Percentiles rank a stretch among this genome's conserved stretches.
phyloP scores from a whole-genome alignment of 2,329 filamentous ascomycete genomes.

The Trematosphaeria pertusa region DNA sequence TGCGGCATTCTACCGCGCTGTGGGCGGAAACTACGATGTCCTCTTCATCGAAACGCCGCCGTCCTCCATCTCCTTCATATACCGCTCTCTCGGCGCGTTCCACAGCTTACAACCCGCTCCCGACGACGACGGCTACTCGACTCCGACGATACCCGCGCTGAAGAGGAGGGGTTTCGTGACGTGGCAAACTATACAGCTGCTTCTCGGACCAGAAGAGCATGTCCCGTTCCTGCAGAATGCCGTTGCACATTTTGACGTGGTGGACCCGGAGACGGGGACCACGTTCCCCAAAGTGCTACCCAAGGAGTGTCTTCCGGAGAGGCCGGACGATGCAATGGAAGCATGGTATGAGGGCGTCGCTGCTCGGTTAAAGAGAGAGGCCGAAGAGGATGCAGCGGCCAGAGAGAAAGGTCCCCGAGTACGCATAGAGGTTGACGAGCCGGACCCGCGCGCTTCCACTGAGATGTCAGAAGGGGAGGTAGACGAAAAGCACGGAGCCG shows the following conservation, averaged over 20 bases:
- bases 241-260: slow-evolving; percentile 77
- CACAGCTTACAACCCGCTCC: slow-evolving; percentile 79
- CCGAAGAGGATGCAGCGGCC: slow-evolving; percentile 51
- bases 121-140: slow-evolving; percentile 70
- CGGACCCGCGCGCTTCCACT: slow-evolving; percentile 35
- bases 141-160: slow-evolving; percentile 81
- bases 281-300: slow-evolving; percentile 68
- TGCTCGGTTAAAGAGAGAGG: slow-evolving; percentile 71
- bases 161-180: slow-evolving; percentile 85
- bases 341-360: slow-evolving; percentile 84
- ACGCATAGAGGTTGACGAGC: slow-evolving; percentile 29
- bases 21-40: slow-evolving; percentile 56
- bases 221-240: slow-evolving; percentile 82
- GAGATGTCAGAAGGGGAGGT: slow-evolving; percentile 47
- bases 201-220: slow-evolving; percentile 88
- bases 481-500: slow-evolving; percentile 53
- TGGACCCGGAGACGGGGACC: slow-evolving; percentile 70
- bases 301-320: slow-evolving; percentile 72
- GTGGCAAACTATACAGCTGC: slow-evolving; percentile 91
- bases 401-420: slow-evolving; percentile 20
- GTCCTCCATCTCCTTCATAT: slow-evolving; percentile 85
- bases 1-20: slow-evolving; percentile 57
- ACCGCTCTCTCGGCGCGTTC: slow-evolving; percentile 87
- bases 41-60: slow-evolving; percentile 80
- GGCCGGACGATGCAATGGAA: slow-evolving; percentile 80